A percentile compares a stretch with the other conserved stretches of the same genome.
phyloP scores from a whole-genome alignment of 2,329 filamentous ascomycete species.

The Ophiostoma novo-ulmi region DNA sequence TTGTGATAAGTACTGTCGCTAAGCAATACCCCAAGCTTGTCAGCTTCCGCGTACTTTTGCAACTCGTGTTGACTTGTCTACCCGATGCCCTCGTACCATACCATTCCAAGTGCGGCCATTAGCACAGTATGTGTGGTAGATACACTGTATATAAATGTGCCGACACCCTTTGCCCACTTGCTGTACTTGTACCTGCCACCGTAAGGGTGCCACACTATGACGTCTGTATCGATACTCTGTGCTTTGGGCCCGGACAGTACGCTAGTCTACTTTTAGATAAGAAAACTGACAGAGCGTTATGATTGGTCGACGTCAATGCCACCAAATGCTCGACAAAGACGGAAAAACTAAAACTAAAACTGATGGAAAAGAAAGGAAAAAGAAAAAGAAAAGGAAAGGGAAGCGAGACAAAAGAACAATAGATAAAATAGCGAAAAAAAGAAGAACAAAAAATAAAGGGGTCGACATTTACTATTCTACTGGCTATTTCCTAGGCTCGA shows the following conservation, averaged over 20 bases:
- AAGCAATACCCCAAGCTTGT: too few species aligned
- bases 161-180: not conserved
- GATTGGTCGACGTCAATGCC: not conserved
- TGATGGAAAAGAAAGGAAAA: not conserved
- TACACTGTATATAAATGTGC: not conserved
- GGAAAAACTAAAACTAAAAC: not conserved
- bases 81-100: not conserved
- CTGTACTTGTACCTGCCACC: slow-evolving; percentile 9
- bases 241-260: too few species aligned
- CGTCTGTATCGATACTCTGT: slow-evolving; percentile 12
- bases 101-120: not conserved
- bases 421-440: too few species aligned
- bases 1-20: not conserved
- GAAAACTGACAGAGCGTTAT: not conserved
- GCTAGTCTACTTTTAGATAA: not conserved
- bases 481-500: not conserved
- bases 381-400: not conserved
- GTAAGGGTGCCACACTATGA: slow-evolving; percentile 10
- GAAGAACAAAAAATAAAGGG: not conserved
- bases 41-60: too few species aligned
- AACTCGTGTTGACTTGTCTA: not conserved
- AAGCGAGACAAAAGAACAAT: not conserved
- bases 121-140: not conserved
- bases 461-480: not conserved
- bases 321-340: not conserved